Conservation (phyloP, 169 alveolate genomes). For the Plasmodium inui region DNA sequence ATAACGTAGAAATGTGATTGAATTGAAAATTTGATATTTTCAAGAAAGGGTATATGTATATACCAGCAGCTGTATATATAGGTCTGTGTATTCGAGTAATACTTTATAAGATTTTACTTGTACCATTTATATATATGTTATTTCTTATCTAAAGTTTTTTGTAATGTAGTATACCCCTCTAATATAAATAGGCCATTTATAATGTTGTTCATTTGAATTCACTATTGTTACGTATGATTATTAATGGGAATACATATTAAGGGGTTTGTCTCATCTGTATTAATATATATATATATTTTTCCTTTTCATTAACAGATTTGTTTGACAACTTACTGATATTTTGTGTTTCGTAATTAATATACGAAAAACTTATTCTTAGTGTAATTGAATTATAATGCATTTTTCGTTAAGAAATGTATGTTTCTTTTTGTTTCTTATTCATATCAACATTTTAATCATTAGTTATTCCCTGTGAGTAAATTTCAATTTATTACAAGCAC, state of each 20-base stretch:
- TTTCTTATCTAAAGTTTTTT: not conserved
- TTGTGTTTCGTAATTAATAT: not conserved
- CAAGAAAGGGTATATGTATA: not conserved
- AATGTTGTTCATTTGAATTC: not conserved
- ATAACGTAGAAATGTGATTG: not conserved
- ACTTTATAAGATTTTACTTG: not conserved
- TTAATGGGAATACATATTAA: not conserved
- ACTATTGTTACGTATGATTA: not conserved
- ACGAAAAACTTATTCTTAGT: not conserved
- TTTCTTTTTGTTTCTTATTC: not conserved
- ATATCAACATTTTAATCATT: not conserved
- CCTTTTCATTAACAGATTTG: not conserved
- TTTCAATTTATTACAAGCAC: not conserved
- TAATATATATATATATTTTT: not conserved
- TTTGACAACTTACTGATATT: not conserved
- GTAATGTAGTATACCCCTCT: not conserved
- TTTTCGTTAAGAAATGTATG: not conserved
- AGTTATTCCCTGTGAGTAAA: not conserved
- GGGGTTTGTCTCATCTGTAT: not conserved
- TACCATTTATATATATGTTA: not conserved
- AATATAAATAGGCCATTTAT: not conserved
- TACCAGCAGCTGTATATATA: not conserved
- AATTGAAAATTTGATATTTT: not conserved
- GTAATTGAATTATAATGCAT: not conserved
- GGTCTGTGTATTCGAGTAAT: not conserved